Evolutionary conservation across 306 rosid species (phyloP).

Genomic region (Lablab purpureus): DNA sequence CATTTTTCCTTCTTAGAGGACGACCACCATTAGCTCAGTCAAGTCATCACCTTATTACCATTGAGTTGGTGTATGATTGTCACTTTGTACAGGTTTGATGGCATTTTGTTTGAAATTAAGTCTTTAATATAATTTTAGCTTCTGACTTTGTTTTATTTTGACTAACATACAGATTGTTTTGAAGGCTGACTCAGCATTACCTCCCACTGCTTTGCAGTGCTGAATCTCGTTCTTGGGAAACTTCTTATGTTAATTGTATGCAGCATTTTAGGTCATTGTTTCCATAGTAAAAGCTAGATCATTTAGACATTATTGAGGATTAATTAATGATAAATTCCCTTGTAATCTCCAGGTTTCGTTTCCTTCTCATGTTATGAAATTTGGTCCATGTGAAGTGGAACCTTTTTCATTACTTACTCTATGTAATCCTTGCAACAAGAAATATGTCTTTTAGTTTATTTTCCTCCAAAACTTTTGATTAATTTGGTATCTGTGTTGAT

Average conservation of each 20-base stretch:
- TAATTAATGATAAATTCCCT: neutral
- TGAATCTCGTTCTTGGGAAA: slow-evolving; percentile 22
- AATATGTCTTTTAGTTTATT: neutral
- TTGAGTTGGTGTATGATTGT: slow-evolving; percentile 11
- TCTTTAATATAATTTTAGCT: neutral
- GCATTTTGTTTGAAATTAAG: neutral
- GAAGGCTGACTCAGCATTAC: neutral
- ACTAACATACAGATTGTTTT: neutral
- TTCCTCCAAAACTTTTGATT: neutral
- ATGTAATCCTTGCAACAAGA: neutral
- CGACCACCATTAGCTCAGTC: slow-evolving; percentile 8
- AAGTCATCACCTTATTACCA: neutral
- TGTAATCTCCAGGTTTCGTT: neutral
- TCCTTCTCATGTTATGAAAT: neutral
- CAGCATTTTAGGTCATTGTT: neutral
- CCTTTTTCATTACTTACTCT: neutral
- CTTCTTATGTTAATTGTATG: neutral
- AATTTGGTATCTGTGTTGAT: neutral
- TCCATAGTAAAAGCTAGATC: neutral
- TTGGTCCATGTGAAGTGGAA: neutral
- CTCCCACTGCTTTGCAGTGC: slow-evolving; percentile 9
- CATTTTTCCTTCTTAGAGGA: slow-evolving; percentile 18
- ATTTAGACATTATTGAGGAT: neutral
- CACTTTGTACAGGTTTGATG: slow-evolving; percentile 18
- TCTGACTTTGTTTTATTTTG: slow-evolving; percentile 1